Evolutionary conservation across 2,329 filamentous ascomycete species (phyloP).

Genomic region (Xylaria arbuscula): DNA sequence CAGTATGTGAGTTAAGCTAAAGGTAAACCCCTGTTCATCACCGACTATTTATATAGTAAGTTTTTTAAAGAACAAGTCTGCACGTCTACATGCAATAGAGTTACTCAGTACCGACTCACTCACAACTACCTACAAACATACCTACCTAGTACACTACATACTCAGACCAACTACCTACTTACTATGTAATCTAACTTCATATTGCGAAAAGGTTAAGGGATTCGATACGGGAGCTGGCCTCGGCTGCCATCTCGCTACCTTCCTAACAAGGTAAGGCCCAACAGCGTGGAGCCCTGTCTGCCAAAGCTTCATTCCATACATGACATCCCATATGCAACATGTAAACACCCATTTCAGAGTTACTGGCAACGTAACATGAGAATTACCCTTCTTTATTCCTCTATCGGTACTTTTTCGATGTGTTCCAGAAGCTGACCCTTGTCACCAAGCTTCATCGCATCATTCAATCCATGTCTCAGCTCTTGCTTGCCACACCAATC

Average conservation of each 20-base stretch:
- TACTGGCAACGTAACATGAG: too few species aligned
- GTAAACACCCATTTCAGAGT: not conserved
- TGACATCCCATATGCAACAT: not conserved
- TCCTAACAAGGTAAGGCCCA: slow-evolving; percentile 8
- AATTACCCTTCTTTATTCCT: not conserved
- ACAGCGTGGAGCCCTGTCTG: not conserved
- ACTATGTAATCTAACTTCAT: not conserved
- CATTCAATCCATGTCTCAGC: slow-evolving; percentile 17
- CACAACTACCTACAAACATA: too few species aligned
- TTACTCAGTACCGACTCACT: not conserved
- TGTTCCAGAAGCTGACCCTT: slow-evolving; percentile 18
- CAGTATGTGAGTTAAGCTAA: not conserved
- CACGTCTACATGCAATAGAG: not conserved
- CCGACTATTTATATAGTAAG: not conserved
- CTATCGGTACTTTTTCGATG: not conserved
- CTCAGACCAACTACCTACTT: not conserved
- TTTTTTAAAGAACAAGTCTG: not conserved
- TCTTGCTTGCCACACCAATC: slow-evolving; percentile 51
- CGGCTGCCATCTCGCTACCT: not conserved
- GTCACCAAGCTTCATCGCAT: slow-evolving; percentile 20
- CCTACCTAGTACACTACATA: too few species aligned
- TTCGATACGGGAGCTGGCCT: not conserved
- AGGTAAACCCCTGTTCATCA: not conserved
- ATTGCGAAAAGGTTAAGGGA: not conserved
- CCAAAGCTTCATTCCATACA: not conserved